phyloP scores from a whole-genome alignment of 2,329 filamentous ascomycete genomes.

The Cladosporium sp. region DNA sequence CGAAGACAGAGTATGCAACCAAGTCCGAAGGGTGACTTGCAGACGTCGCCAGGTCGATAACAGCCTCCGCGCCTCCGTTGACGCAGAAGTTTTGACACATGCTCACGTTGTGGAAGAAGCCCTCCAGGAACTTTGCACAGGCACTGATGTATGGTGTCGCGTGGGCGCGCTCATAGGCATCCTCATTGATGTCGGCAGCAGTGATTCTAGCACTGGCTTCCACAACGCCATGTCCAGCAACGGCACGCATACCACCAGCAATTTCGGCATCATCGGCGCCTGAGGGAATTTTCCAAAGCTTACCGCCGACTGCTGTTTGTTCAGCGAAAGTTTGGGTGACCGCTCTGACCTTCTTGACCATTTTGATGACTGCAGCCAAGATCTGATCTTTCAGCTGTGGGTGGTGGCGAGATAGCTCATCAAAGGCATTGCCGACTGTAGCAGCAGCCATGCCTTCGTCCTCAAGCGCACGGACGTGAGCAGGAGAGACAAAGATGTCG shows the following conservation, averaged over 20 bases:
- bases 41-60: constrained; percentile 81
- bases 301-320: constrained; percentile 72
- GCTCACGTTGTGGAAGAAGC: constrained; percentile 72
- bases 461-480: constrained; percentile 82
- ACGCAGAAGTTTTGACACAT: constrained; percentile 75
- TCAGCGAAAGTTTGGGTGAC: constrained; percentile 71
- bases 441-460: constrained; percentile 68
- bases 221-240: constrained; percentile 12
- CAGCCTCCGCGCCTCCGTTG: constrained; percentile 75
- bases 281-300: constrained; percentile 58
- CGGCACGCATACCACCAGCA: constrained; percentile 40
- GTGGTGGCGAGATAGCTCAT: constrained; percentile 93
- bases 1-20: constrained; percentile 65
- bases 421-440: constrained; percentile 79
- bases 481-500: constrained; percentile 92
- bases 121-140: constrained; percentile 72
- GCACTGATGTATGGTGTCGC: constrained; percentile 65
- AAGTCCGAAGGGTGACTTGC: constrained; percentile 77
- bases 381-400: constrained; percentile 78
- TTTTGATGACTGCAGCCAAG: constrained; percentile 80
- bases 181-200: constrained; percentile 37
- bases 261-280: constrained; percentile 44
- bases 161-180: constrained; percentile 30
- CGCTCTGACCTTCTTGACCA: constrained; percentile 79
- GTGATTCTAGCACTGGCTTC: constrained; percentile 9